Evolutionary conservation across 768 basidiomycete species (phyloP), one percentile per base, ranked within the genome.

Genomic region (Sutorius australiensis): DNA sequence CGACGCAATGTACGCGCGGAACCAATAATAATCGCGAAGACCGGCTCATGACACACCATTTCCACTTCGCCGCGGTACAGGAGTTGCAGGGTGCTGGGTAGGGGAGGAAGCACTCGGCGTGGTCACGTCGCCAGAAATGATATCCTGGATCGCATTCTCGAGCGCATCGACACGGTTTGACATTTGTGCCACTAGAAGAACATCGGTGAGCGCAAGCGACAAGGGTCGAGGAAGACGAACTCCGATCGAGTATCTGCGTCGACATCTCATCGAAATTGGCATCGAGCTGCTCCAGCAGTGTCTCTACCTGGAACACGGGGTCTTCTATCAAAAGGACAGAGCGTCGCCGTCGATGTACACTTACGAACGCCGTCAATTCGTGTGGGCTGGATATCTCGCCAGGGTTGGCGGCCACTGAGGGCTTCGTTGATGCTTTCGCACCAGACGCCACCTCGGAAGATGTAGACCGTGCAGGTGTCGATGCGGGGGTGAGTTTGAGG

Each of bases 181-280:
- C 94, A 95, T 97, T 62, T 92, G 88, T 50, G 74, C 81, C 94
- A 97, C 94, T 95, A 64, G 33, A 19, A 46, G 49, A 21, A 53
- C 51, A 37, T 57, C 46, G 48, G 58, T 16, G 32, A 24, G 24
- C 14, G 11, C 45, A 14, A 30, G 37, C 24, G 37, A 48, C 11
- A 41, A 45, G 7, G 8, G 41, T 50, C 37, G 50, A 39, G 27
- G 31, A 34, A 14, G 44, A 78, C 86, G 61, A 65, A 92, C 89
- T 91, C 61, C 87, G 78, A 52, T 90, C 87, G 56, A 95, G 77
- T 57, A 97, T 90, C 67, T 95, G 89, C 17, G 77, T 77, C 31
- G 92, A 95, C 92, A 95, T 95, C 48, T 92, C 88, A 61, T 95
- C 92, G 62, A 97, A 95, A 57, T 90, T 90, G 44, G 80, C 62